These are phyloP conservation scores for Penicillium hordei DNA, from an alignment of 2,329 filamentous ascomycete species.

Conservation along the genomic window DNA sequence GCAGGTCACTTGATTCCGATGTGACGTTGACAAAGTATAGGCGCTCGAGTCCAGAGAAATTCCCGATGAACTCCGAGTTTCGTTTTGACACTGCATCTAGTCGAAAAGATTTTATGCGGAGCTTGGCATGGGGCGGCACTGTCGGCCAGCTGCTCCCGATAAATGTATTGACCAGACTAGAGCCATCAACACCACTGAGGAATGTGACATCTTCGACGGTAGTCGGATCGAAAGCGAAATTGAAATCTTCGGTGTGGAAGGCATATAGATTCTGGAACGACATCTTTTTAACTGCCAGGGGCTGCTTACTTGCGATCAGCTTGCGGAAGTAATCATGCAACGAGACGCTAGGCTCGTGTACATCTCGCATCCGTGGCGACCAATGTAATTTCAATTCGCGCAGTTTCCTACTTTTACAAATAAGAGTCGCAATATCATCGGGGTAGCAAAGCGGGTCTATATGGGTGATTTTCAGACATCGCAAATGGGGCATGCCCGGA, in stretches of 20 bases:
- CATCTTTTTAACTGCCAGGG: constrained; percentile 51
- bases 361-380: constrained; percentile 61
- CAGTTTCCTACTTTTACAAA: constrained; percentile 55
- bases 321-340: constrained; percentile 58
- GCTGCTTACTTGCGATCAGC: constrained; percentile 49
- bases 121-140: constrained; percentile 28
- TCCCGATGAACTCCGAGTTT: constrained; percentile 44
- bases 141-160: constrained; percentile 57
- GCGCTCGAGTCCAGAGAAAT: constrained; percentile 48
- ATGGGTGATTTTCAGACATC: constrained; percentile 55
- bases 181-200: constrained; percentile 50
- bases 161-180: constrained; percentile 48
- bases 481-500: constrained; percentile 57
- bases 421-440: constrained; percentile 59
- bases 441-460: constrained; percentile 65
- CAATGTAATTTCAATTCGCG: constrained; percentile 59
- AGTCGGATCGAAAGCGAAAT: constrained; percentile 44
- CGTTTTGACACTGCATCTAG: constrained; percentile 51
- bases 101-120: constrained; percentile 50
- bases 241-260: constrained; percentile 50
- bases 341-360: constrained; percentile 57
- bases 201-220: constrained; percentile 52
- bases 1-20: constrained; percentile 29
- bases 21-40: constrained; percentile 53
- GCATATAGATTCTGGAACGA: constrained; percentile 60